These are phyloP conservation scores for Dryas drummondii DNA, from an alignment of 306 rosid species.

Conservation along the genomic window DNA sequence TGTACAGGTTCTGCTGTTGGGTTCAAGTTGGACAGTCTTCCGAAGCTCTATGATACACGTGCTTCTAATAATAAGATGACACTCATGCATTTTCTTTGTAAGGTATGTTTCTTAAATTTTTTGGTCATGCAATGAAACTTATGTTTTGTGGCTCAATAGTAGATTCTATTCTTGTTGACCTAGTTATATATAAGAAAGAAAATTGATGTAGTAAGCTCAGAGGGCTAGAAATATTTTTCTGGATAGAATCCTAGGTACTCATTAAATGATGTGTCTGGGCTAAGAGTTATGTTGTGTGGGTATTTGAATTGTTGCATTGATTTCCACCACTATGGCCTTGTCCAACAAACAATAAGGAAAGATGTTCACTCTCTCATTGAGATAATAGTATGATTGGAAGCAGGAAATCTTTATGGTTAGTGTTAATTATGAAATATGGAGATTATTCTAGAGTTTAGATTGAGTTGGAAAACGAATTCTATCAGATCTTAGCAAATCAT, in stretches of 20 bases:
- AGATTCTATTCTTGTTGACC: not conserved
- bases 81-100: slow-evolving; percentile 97
- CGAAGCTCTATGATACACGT: slow-evolving; percentile 92
- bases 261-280: not conserved
- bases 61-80: slow-evolving; percentile 88
- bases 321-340: not conserved
- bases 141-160: slow-evolving; percentile 21
- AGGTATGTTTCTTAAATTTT: slow-evolving; percentile 49
- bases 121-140: slow-evolving; percentile 16
- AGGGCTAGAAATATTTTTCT: not conserved
- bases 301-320: not conserved
- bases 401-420: not conserved
- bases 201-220: not conserved
- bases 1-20: slow-evolving; percentile 93
- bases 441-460: not conserved
- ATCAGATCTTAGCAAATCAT: not conserved
- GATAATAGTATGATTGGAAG: not conserved
- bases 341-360: not conserved
- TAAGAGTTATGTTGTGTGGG: not conserved
- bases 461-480: not conserved
- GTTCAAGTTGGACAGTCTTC: slow-evolving; percentile 95
- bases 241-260: not conserved
- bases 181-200: not conserved
- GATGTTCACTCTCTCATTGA: slow-evolving; percentile 1
- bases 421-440: not conserved